Conservation (phyloP, 1,139 yeast genomes). For the Saccharomyces hybrid region DNA sequence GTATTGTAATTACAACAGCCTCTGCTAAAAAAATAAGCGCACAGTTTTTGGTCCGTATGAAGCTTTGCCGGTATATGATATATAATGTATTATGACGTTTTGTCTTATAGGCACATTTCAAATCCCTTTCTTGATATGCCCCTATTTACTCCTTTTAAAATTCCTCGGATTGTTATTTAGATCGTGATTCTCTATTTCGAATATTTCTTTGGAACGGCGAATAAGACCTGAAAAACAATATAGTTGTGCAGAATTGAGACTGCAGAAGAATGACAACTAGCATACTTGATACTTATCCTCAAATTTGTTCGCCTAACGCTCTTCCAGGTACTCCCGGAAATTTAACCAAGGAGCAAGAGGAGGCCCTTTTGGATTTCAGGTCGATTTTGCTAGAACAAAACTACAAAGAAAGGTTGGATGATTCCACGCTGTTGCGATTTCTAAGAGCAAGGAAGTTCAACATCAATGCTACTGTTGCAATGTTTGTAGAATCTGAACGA, state of each 20-base stretch:
- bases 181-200: neutral
- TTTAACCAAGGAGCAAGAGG: constrained; percentile 59
- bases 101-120: neutral
- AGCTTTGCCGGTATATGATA: neutral
- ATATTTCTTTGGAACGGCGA: neutral
- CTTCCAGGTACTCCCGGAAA: constrained; percentile 76
- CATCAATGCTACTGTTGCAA: constrained; percentile 61
- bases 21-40: neutral
- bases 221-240: neutral
- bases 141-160: neutral
- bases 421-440: constrained; percentile 76
- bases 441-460: constrained; percentile 92
- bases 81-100: neutral
- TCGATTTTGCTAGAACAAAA: constrained; percentile 53
- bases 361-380: constrained; percentile 50
- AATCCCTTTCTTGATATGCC: neutral
- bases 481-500: constrained; percentile 77
- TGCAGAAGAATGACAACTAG: constrained; percentile 14
- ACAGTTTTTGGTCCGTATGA: neutral
- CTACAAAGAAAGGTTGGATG: constrained; percentile 67
- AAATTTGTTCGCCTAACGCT: constrained; percentile 48
- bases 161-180: neutral
- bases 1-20: neutral
- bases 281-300: constrained; percentile 51
- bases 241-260: neutral